Percentiles rank a stretch among this genome's conserved stretches.
Evolutionary conservation across 495 filamentous ascomycete genomes (phyloP).

Genomic region (Trichocladium antarcticum): DNA sequence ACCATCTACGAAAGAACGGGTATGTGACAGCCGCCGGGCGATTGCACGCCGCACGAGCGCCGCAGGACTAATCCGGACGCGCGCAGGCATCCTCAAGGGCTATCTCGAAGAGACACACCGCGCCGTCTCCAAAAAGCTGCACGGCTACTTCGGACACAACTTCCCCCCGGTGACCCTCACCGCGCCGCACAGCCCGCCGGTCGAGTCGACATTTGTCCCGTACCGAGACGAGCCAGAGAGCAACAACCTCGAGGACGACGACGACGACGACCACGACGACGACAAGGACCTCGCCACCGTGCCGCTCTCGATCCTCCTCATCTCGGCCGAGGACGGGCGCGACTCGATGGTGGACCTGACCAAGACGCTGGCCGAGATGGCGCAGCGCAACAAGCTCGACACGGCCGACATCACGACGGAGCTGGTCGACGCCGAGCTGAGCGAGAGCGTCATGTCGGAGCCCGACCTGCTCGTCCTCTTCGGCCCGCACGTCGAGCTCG

Average conservation of each 20-base stretch:
- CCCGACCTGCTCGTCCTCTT: conserved; percentile 87
- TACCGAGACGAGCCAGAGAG: not conserved
- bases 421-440: conserved; percentile 80
- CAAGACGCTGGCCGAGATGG: conserved; percentile 88
- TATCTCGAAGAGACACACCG: conserved; percentile 69
- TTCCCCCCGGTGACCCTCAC: conserved; percentile 56
- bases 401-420: conserved; percentile 70
- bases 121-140: conserved; percentile 59
- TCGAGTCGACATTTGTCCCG: conserved; percentile 29
- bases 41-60: not conserved
- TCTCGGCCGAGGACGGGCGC: conserved; percentile 79
- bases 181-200: conserved; percentile 60
- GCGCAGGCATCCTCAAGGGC: conserved; percentile 71
- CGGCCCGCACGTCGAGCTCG: conserved; percentile 63
- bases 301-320: conserved; percentile 68
- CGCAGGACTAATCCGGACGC: not conserved
- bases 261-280: not conserved
- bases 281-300: conserved; percentile 9
- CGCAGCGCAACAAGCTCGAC: conserved; percentile 72
- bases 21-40: conserved; percentile 29
- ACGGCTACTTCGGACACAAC: conserved; percentile 68
- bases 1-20: conserved; percentile 88
- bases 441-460: conserved; percentile 58
- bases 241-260: not conserved
- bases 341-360: conserved; percentile 92